Conservation (phyloP, 371 early-diverging fungal genomes). For the Mortierella sp. region DNA sequence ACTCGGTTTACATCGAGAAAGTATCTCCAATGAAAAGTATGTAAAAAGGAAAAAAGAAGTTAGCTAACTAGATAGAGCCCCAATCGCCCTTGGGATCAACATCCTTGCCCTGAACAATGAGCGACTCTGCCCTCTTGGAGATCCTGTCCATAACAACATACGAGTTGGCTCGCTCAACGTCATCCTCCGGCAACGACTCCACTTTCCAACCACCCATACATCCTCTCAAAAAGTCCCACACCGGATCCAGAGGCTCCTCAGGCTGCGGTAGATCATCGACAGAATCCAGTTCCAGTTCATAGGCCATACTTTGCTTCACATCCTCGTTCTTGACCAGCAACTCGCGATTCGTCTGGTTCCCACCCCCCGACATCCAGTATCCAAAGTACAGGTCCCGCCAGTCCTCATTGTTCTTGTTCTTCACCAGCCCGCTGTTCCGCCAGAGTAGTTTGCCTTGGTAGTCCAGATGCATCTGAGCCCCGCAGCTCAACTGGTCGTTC, state of each 20-base stretch:
- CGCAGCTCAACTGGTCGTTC: constrained; percentile 63
- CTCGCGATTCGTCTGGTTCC: constrained; percentile 20
- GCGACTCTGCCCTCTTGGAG: constrained; percentile 6
- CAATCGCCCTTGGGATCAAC: constrained; percentile 21
- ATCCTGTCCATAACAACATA: constrained; percentile 22
- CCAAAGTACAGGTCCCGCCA: constrained; percentile 56
- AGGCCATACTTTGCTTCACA: constrained; percentile 1
- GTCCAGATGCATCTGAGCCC: constrained; percentile 63
- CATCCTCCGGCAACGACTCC: constrained; percentile 4
- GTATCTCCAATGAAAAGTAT: too few species aligned
- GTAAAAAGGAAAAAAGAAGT: not conserved
- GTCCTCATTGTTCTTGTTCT: constrained; percentile 59
- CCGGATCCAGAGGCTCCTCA: constrained; percentile 13
- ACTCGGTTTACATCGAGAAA: too few species aligned
- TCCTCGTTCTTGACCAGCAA: not conserved
- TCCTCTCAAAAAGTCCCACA: constrained; percentile 25
- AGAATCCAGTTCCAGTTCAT: constrained; percentile 13
- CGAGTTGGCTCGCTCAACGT: constrained; percentile 18
- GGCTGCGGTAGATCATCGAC: not conserved
- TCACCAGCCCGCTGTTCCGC: constrained; percentile 62
- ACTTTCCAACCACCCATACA: constrained; percentile 26
- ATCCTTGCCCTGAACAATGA: not conserved
- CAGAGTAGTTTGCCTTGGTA: constrained; percentile 53
- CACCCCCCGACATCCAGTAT: constrained; percentile 37
- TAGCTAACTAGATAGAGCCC: constrained; percentile 1